Conservation (phyloP, 768 basidiomycete genomes). For the Termitomyces sp. region DNA sequence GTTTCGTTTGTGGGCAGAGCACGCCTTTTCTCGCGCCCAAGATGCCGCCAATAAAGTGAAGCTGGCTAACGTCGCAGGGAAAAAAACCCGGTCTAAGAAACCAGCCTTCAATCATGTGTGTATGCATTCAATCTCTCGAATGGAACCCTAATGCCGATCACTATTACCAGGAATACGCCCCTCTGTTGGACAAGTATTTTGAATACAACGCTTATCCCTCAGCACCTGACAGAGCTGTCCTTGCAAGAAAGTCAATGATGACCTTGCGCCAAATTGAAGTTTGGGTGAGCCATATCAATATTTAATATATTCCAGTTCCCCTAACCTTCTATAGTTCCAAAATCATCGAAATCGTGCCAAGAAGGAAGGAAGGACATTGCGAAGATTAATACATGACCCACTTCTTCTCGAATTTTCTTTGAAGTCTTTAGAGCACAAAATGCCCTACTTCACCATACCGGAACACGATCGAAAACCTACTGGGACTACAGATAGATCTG, state of each 20-base stretch:
- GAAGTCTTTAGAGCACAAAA: constrained; percentile 18
- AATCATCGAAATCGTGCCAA: constrained; percentile 41
- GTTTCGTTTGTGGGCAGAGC: too few relatives aligned
- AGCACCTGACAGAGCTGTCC: constrained; percentile 25
- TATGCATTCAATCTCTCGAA: too few relatives aligned
- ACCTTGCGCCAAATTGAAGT: constrained; percentile 42
- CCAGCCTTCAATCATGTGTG: too few relatives aligned
- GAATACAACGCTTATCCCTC: constrained; percentile 42
- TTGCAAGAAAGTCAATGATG: constrained; percentile 42
- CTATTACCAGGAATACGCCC: constrained; percentile 34
- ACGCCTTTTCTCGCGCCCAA: too few relatives aligned
- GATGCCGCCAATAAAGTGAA: too few relatives aligned
- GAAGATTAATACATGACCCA: constrained; percentile 12
- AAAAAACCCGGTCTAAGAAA: too few relatives aligned
- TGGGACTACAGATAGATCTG: too few relatives aligned
- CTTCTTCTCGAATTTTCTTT: constrained; percentile 18
- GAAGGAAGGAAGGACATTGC: constrained; percentile 20
- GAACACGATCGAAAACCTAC: constrained; percentile 6
- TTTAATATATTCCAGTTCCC: too few relatives aligned
- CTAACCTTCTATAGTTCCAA: too few relatives aligned
- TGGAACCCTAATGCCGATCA: too few relatives aligned
- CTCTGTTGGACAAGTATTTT: constrained; percentile 42
- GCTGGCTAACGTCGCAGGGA: too few relatives aligned
- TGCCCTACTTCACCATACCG: constrained; percentile 20
- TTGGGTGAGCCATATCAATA: too few relatives aligned